Percentiles rank a stretch among this genome's conserved stretches.
phyloP scores from a whole-genome alignment of 23 red algal species.

The Chondrus crispus region DNA sequence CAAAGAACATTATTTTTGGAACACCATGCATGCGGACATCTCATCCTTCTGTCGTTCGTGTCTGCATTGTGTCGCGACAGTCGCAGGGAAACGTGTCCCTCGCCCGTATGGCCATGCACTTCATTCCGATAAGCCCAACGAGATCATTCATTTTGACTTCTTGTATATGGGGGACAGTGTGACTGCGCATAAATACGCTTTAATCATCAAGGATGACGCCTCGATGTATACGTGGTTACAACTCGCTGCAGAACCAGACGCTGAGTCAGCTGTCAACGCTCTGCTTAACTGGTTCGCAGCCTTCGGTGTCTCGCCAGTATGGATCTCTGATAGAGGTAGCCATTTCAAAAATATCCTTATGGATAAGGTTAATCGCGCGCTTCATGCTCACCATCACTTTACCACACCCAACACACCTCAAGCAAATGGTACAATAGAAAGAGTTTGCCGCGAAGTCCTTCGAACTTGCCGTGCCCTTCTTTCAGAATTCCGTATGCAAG shows the following conservation, averaged over 20 bases:
- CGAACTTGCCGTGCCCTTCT: background rate
- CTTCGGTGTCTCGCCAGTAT: background rate
- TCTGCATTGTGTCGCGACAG: background rate
- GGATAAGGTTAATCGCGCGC: background rate
- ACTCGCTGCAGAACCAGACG: background rate
- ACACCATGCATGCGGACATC: background rate
- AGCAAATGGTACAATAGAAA: slow-evolving; percentile 40
- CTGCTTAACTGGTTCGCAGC: background rate
- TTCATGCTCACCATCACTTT: slow-evolving; percentile 21
- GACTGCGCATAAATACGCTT: background rate
- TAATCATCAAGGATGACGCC: background rate
- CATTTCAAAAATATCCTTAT: slow-evolving; percentile 8
- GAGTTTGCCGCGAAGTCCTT: background rate
- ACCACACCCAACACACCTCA: slow-evolving; percentile 21
- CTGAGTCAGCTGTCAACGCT: background rate
- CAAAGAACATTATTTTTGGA: background rate
- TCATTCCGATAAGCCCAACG: background rate
- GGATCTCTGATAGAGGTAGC: background rate
- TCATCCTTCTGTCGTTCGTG: background rate
- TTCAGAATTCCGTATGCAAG: background rate
- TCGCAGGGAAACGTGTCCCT: background rate
- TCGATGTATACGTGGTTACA: background rate
- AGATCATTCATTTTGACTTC: slow-evolving; percentile 16
- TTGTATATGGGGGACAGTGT: background rate
- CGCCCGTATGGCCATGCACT: background rate